Percentiles rank a stretch among this genome's conserved stretches.
phyloP scores from a whole-genome alignment of 352 stramenopile genomes.

The Blastocystis sp. region DNA sequence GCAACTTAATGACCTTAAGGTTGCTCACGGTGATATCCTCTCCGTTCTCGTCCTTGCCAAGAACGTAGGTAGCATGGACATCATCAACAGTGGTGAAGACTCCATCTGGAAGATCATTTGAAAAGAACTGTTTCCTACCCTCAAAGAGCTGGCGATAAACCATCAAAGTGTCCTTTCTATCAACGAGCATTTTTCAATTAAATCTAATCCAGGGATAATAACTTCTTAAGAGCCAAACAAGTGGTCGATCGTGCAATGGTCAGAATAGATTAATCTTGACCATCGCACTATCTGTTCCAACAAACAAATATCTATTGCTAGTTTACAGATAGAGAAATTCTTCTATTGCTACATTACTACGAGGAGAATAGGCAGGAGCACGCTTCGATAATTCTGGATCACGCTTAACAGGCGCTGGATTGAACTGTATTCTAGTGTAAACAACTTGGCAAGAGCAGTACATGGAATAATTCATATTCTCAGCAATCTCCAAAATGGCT shows the following conservation, averaged over 20 bases:
- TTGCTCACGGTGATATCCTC: conserved; percentile 91
- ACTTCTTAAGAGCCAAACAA: conserved; percentile 62
- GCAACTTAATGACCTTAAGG: conserved; percentile 93
- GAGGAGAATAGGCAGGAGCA: conserved; percentile 80
- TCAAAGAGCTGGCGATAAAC: conserved; percentile 60
- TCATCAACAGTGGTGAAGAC: conserved; percentile 15
- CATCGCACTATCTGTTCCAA: background rate
- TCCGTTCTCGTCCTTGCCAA: conserved; percentile 78
- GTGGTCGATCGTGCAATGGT: background rate
- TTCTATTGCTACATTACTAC: conserved; percentile 47
- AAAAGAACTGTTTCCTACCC: background rate
- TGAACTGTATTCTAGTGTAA: conserved; percentile 62
- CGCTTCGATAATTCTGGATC: conserved; percentile 78
- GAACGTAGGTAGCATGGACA: conserved; percentile 7
- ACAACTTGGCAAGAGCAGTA: conserved; percentile 68
- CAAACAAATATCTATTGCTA: background rate
- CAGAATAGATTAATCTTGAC: background rate
- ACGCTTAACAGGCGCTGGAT: conserved; percentile 74
- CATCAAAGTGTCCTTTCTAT: conserved; percentile 56
- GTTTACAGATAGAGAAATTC: conserved; percentile 24
- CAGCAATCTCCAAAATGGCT: conserved; percentile 92
- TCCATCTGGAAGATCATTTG: background rate
- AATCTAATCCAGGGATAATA: conserved; percentile 16
- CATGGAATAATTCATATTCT: conserved; percentile 89
- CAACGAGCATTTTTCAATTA: conserved; percentile 52